Base-by-base conservation (phyloP, 306 rosid genomes). In the Malus fusca region DNA sequence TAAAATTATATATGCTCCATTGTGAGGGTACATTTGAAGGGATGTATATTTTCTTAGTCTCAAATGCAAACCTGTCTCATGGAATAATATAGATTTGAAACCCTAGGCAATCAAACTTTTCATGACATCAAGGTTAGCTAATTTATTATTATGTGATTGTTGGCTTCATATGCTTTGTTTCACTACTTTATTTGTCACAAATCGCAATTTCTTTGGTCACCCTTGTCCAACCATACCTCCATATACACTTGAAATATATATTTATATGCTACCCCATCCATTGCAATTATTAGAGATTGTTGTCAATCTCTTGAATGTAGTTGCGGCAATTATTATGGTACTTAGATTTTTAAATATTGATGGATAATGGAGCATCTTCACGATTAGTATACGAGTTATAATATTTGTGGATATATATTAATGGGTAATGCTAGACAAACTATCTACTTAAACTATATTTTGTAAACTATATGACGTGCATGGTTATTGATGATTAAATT, bases 241-340 rank as follows among this genome's bases (percentile, higher is more conserved):
- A 64, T 19, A 33, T 33, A 65, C 40, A 18, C 37, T 7, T 65
- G 26, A 60, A 25, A 30, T 61, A 26, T 25, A 25, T 65, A 65
- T 65, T 15, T 25, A 26, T 65, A 65, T 65, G 46, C 17, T 33
- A 43, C 69, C 58, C 76, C 58, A 59, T 53, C 58, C 40, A 72
- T 14, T 72, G 28, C 35, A 58, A 73, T 73, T 73, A 73, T 59
- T 56, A 22, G 53, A 60, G 75, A 53, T 52, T 52, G 64, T 71
- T 71, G 48, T 33, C 64, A 53, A 53, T 33, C 48, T 17, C 56
- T 31, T 28, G 46, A n/a, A 71, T 71, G n/a, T n/a, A 51, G 17
- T 51, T 51, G 55, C 2, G 21, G 55, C 21, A 18, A 51, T 51
- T 51, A 51, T 51, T 51, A 51, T 51, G 55, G 55, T 17, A 51